Evolutionary conservation across 2,329 filamentous ascomycete genomes (phyloP), one percentile per base, ranked within the genome.

Genomic region (Dothideomycetes sp.): DNA sequence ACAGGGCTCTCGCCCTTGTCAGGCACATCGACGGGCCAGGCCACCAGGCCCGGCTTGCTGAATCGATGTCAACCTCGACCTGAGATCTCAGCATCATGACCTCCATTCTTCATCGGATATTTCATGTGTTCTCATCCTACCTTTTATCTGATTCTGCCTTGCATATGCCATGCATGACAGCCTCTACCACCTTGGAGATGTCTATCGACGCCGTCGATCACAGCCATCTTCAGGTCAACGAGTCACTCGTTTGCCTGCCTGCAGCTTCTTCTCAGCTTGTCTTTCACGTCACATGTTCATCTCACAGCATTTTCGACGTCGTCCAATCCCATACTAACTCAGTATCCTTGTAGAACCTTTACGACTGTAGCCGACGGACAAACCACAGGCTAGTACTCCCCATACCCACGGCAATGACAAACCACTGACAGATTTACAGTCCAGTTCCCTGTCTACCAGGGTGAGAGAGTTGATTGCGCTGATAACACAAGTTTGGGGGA

Each of bases 381-480:
- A 69, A 65, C 83, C 89, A 65, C 77, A 81, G 55, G 87, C 82
- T n/a, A n/a, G n/a, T n/a, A n/a, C n/a, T n/a, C n/a, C 29, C 84
- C 91, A 11, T 81, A 88, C 61, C 95, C 95, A 5, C 18, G 11
- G 9, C 18, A 19, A 7, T 38, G 30, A 9, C 27, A 32, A 9
- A 14, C n/a, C 7, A 27, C 22, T 27, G 22, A 27, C 22, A 27
- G 7, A 7, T 27, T 27, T 27, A 27, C 7, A 5, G 41, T 43
- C 5, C 41, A 46, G 32, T 46, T 46, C 77, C 87, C 86, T 39
- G 84, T 93, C 10, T 95, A 68, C 77, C 88, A 95, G 73, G 89
- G 91, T 68, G 91, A 96, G 72, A 82, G 91, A 70, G 85, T 89
- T 52, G 94, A 95, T 75, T 96, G 91, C 65, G 85, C 93, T 62